Percentiles rank a stretch among this genome's conserved stretches.
Evolutionary conservation across 345 rosid species (phyloP).

Genomic region (Fremontodendron californicum): DNA sequence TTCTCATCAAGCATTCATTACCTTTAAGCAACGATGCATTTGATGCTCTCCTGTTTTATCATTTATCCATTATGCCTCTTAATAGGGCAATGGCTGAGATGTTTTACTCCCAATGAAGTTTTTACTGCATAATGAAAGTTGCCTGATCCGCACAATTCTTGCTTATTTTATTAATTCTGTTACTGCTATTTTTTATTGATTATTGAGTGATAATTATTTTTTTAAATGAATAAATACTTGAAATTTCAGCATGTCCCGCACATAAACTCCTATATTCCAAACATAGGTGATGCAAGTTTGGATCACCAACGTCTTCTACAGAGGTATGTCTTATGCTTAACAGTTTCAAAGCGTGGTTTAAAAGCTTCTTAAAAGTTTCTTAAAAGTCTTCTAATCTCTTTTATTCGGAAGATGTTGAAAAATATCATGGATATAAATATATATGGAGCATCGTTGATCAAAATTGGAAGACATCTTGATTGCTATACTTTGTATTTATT

Average conservation of each 20-base stretch:
- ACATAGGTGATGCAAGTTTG: constrained; percentile 65
- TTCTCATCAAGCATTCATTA: background rate
- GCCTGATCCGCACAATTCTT: background rate
- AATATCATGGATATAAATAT: background rate
- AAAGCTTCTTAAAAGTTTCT: background rate
- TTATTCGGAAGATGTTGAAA: background rate
- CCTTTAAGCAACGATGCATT: background rate
- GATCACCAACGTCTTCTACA: constrained; percentile 89
- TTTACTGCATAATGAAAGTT: background rate
- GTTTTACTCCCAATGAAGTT: background rate
- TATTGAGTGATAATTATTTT: background rate
- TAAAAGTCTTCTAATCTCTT: background rate
- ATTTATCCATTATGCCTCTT: background rate
- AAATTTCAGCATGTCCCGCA: constrained; percentile 69
- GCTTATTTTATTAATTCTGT: background rate
- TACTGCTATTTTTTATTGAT: background rate
- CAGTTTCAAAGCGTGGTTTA: constrained; percentile 10
- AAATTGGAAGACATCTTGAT: background rate
- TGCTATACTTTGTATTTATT: background rate
- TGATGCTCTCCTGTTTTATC: background rate
- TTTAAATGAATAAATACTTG: constrained; percentile 1
- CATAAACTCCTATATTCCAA: constrained; percentile 79
- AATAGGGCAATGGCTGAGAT: background rate
- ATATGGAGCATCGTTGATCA: background rate
- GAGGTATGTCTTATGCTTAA: constrained; percentile 45